A percentile compares a stretch with the other conserved stretches of the same genome.
Conservation (phyloP, 2,329 filamentous ascomycete species). For the Neobulgaria alba region DNA sequence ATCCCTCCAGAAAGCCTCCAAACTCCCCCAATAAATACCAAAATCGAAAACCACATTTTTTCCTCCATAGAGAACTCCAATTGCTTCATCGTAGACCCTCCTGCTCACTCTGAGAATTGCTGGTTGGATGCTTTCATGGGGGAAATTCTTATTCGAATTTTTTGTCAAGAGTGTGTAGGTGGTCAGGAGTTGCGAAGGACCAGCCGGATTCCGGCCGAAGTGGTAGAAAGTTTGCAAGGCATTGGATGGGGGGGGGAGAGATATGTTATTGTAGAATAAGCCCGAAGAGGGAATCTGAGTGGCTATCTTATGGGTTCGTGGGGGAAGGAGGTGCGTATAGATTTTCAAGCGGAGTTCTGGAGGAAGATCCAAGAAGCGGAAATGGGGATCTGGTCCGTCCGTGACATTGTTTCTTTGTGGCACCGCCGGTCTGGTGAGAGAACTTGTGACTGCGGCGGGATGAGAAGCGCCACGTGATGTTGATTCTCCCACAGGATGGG, state of each 20-base stretch:
- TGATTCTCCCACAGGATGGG: background rate
- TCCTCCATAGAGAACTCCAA: constrained; percentile 18
- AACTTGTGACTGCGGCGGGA: constrained; percentile 1
- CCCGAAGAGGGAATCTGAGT: constrained; percentile 24
- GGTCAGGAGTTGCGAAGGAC: constrained; percentile 11
- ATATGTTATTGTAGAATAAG: constrained; percentile 18
- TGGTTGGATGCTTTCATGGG: constrained; percentile 9
- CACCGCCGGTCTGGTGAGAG: too few species aligned
- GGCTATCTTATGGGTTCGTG: constrained; percentile 21
- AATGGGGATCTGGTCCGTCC: too few species aligned
- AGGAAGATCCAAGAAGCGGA: constrained; percentile 22
- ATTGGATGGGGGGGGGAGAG: constrained; percentile 4
- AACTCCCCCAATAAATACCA: constrained; percentile 16
- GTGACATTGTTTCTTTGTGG: background rate
- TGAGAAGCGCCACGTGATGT: background rate
- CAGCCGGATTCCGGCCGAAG: constrained; percentile 9
- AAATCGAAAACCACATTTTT: constrained; percentile 19
- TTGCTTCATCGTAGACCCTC: constrained; percentile 18
- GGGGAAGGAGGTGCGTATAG: constrained; percentile 21
- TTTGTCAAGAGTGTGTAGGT: constrained; percentile 22
- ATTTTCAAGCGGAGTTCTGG: constrained; percentile 25
- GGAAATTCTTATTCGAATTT: constrained; percentile 15
- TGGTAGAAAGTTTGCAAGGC: constrained; percentile 18
- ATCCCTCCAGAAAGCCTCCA: constrained; percentile 18
- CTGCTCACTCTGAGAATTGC: constrained; percentile 13